A percentile compares a stretch with the other conserved stretches of the same genome.
Conservation (phyloP, 805 yeast species). For the Hanseniaspora nectarophila region DNA sequence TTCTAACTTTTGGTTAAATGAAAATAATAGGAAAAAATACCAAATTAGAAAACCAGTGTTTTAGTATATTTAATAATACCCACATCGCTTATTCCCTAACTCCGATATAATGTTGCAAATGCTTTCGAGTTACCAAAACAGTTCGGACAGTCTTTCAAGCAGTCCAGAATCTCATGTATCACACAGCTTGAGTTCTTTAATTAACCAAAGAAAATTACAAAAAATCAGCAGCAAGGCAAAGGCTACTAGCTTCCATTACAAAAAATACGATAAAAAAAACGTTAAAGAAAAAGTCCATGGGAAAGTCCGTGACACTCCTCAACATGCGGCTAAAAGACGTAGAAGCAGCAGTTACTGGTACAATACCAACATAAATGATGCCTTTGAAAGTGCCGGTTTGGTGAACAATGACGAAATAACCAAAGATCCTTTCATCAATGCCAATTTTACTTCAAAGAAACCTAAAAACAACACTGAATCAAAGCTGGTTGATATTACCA, state of each 20-base stretch:
- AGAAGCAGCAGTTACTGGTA: slow-evolving; percentile 11
- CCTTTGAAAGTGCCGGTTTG: no score
- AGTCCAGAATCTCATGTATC: background rate
- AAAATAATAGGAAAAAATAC: no score
- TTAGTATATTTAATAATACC: no score
- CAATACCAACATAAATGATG: slow-evolving; percentile 6
- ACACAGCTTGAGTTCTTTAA: slow-evolving; percentile 10
- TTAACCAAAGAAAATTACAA: slow-evolving; percentile 10
- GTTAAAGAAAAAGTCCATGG: background rate
- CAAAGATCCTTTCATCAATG: background rate
- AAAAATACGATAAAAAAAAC: background rate
- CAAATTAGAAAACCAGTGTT: no score
- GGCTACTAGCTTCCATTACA: background rate
- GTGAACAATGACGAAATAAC: no score
- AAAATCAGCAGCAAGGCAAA: background rate
- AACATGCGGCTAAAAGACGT: background rate
- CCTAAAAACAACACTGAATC: background rate
- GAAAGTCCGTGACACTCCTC: background rate
- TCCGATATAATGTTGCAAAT: background rate
- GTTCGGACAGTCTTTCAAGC: background rate
- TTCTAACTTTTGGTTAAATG: no score
- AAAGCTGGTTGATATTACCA: slow-evolving; percentile 17
- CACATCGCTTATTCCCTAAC: no score
- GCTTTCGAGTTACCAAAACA: background rate
- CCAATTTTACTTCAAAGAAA: background rate